Evolutionary conservation across 2,329 filamentous ascomycete species (phyloP).

Genomic region (Coccinonectria pachysandricola): DNA sequence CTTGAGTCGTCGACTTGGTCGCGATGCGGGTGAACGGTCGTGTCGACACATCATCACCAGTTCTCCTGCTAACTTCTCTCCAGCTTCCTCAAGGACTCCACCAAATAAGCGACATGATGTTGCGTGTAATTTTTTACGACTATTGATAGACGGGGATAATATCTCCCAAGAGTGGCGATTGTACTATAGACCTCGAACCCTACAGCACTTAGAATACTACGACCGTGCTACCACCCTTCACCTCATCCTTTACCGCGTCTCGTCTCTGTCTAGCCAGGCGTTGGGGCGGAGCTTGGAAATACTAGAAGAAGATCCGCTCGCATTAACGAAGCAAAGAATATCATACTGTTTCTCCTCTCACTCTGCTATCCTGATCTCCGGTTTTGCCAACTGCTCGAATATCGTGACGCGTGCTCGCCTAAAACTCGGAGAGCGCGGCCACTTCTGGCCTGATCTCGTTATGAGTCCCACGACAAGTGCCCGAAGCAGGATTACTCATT

Average conservation of each 20-base stretch:
- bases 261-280: slow-evolving; percentile 11
- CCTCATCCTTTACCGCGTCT: slow-evolving; percentile 25
- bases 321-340: slow-evolving; percentile 4
- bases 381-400: too few species aligned
- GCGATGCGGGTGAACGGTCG: neutral
- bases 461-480: too few species aligned
- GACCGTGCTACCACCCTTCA: slow-evolving; percentile 23
- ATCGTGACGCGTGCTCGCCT: too few species aligned
- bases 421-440: too few species aligned
- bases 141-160: slow-evolving; percentile 25
- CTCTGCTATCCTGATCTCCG: too few species aligned
- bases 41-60: neutral
- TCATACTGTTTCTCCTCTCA: too few species aligned
- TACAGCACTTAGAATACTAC: slow-evolving; percentile 20
- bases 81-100: slow-evolving; percentile 60
- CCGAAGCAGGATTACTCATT: too few species aligned
- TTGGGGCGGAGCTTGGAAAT: slow-evolving; percentile 11
- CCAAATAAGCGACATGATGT: slow-evolving; percentile 44
- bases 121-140: slow-evolving; percentile 25
- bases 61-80: slow-evolving; percentile 14
- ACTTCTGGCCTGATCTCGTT: too few species aligned
- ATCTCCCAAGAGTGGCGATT: slow-evolving; percentile 19
- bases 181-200: slow-evolving; percentile 33
- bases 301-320: slow-evolving; percentile 9
- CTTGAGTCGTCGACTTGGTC: neutral